Evolutionary conservation across 2,329 filamentous ascomycete species (phyloP).

Genomic region (Geosmithia putterillii): DNA sequence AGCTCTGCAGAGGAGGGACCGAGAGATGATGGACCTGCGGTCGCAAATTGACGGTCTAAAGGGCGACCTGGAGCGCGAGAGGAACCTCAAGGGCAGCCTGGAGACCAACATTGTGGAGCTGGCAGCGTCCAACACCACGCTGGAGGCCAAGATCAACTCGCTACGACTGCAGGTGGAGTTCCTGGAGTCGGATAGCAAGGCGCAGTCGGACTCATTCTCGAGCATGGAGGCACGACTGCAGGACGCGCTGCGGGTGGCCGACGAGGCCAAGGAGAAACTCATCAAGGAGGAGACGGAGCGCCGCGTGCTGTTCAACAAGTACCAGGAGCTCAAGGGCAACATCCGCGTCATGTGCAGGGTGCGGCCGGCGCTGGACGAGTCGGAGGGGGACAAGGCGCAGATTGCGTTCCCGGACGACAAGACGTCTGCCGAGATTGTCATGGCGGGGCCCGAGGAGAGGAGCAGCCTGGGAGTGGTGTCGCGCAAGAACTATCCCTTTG

Average conservation of each 20-base stretch:
- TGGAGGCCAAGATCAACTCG: slow-evolving; percentile 65
- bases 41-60: slow-evolving; percentile 30
- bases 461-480: slow-evolving; percentile 66
- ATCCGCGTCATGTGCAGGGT: slow-evolving; percentile 98
- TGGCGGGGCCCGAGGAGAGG: slow-evolving; percentile 73
- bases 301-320: slow-evolving; percentile 89
- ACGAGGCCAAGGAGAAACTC: slow-evolving; percentile 66
- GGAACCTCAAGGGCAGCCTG: slow-evolving; percentile 41
- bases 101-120: slow-evolving; percentile 44
- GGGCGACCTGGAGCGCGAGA: slow-evolving; percentile 48
- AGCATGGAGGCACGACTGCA: slow-evolving; percentile 70
- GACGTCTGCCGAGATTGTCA: slow-evolving; percentile 75
- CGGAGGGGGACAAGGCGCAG: slow-evolving; percentile 55
- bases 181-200: slow-evolving; percentile 79
- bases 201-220: slow-evolving; percentile 76
- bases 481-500: slow-evolving; percentile 72
- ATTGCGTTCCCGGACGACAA: slow-evolving; percentile 74
- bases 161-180: slow-evolving; percentile 77
- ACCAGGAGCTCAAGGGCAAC: slow-evolving; percentile 95
- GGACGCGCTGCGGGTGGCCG: slow-evolving; percentile 59
- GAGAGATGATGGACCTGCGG: slow-evolving; percentile 37
- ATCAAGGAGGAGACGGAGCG: slow-evolving; percentile 85
- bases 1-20: slow-evolving; percentile 37
- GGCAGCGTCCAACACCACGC: slow-evolving; percentile 46
- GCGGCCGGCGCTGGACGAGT: slow-evolving; percentile 52